Evolutionary conservation across 345 rosid species (phyloP), one percentile per base, ranked within the genome.

Genomic region (Salix purpurea): DNA sequence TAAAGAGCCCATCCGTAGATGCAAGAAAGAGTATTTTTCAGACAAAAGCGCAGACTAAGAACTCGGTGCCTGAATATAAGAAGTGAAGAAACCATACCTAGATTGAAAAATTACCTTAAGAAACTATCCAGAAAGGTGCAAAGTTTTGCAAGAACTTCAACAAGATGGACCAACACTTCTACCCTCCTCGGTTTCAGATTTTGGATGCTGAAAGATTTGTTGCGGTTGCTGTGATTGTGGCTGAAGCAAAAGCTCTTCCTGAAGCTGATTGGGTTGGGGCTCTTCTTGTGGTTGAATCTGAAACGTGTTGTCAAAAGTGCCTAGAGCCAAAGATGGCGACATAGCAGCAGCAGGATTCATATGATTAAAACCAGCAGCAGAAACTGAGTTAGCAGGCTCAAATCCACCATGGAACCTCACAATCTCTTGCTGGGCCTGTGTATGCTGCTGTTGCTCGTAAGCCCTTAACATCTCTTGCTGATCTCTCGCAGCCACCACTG

Each of bases 381-480:
- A 80, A 52, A 85, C 87, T 0, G 85, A 71, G 54, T 84, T 84
- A 12, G 81, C 44, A 5, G 73, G 69, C 21, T 89, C 90, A 52
- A 75, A 87, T 30, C 80, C 77, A 67, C 78, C 67, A 13, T 76
- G 84, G 68, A 85, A 88, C 83, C 87, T 85, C 75, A 80, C 61
- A 67, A 86, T 75, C 21, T 92, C 94, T 72, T 62, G 85, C 24
- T 83, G 81, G 44, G 44, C 44, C 69, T 83, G 83, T 14, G 50
- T 46, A 24, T 64, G 67, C 4, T 64, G 70, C 11, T 67, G 95
- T 16, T 79, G 86, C 36, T 87, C 90, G 67, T 79, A 87, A 70
- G 75, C 82, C 68, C 94, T 86, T 58, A 84, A 80, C 89, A 92
- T 85, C 74, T 90, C 91, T 9, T 86, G 91, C 82, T 90, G 36